Evolutionary conservation across 768 basidiomycete genomes (phyloP).

Genomic region (Phanerochaete carnosa): DNA sequence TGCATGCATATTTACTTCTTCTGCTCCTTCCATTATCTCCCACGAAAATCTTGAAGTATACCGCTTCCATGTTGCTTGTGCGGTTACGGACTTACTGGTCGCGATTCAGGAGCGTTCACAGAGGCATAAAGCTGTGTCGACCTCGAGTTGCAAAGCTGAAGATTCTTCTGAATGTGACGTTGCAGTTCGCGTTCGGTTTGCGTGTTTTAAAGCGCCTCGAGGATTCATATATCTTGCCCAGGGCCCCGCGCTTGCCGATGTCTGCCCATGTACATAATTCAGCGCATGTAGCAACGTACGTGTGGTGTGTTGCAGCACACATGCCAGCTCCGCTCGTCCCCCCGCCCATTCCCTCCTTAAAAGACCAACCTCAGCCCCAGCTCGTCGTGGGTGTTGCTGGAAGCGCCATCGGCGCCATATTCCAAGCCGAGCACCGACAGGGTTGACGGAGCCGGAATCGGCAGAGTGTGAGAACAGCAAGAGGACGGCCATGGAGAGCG

Average conservation of each 20-base stretch:
- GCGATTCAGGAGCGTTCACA: constrained; percentile 34
- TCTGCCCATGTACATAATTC: background rate
- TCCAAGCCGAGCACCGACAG: background rate
- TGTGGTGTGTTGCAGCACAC: too few relatives aligned
- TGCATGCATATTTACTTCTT: background rate
- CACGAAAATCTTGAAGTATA: background rate
- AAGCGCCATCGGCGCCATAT: background rate
- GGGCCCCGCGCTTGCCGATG: too few relatives aligned
- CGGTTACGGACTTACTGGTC: constrained; percentile 24
- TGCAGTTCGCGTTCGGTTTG: too few relatives aligned
- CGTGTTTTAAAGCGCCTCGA: too few relatives aligned
- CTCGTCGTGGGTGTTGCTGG: background rate
- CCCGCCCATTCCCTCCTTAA: too few relatives aligned
- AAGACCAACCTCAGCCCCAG: too few relatives aligned
- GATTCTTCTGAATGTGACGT: too few relatives aligned
- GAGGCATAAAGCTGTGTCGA: constrained; percentile 30
- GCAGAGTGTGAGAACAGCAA: background rate
- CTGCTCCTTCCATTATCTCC: background rate
- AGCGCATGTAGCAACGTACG: constrained; percentile 27
- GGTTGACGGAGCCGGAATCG: background rate
- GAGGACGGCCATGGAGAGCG: background rate
- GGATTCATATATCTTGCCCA: too few relatives aligned
- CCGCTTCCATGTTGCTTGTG: background rate
- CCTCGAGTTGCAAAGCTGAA: too few relatives aligned
- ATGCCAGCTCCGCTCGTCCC: too few relatives aligned